Evolutionary conservation across 73 alveolate species (phyloP).

Genomic region (Paramecium primaurelia): DNA sequence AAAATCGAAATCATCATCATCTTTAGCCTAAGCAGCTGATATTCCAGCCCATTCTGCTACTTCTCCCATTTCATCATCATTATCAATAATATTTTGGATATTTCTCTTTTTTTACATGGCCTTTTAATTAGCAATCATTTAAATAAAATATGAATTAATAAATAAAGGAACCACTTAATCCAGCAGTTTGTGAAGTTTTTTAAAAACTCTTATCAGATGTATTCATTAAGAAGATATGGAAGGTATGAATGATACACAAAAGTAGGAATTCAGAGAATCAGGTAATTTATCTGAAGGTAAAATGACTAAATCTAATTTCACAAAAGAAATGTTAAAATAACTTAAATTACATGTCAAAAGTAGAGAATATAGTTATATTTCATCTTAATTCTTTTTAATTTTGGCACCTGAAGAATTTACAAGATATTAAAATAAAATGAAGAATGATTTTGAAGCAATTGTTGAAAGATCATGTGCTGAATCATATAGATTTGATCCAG

Average conservation of each 20-base stretch:
- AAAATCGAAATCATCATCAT: conserved; percentile 59
- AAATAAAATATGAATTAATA: not conserved
- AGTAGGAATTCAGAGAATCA: conserved; percentile 50
- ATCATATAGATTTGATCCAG: conserved; percentile 2
- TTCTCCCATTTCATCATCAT: conserved; percentile 60
- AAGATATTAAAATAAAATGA: not conserved
- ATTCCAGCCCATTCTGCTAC: conserved; percentile 59
- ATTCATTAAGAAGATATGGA: conserved; percentile 51
- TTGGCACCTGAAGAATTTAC: conserved; percentile 46
- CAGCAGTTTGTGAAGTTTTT: conserved; percentile 52
- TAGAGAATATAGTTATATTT: conserved; percentile 21
- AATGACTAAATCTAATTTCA: not conserved
- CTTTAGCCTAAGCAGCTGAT: conserved; percentile 41
- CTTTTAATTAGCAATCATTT: not conserved
- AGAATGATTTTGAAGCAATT: not conserved
- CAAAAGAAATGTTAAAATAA: conserved; percentile 23
- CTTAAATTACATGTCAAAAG: conserved; percentile 16
- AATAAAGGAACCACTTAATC: not conserved
- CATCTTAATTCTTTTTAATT: not conserved
- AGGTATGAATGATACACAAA: not conserved
- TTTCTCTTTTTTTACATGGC: not conserved
- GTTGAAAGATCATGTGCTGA: not conserved
- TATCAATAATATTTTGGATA: conserved; percentile 22
- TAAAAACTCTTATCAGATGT: not conserved
- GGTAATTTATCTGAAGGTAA: conserved; percentile 37